Conservation (phyloP, 1,139 yeast species). For the Geotrichum phurueaensis region DNA sequence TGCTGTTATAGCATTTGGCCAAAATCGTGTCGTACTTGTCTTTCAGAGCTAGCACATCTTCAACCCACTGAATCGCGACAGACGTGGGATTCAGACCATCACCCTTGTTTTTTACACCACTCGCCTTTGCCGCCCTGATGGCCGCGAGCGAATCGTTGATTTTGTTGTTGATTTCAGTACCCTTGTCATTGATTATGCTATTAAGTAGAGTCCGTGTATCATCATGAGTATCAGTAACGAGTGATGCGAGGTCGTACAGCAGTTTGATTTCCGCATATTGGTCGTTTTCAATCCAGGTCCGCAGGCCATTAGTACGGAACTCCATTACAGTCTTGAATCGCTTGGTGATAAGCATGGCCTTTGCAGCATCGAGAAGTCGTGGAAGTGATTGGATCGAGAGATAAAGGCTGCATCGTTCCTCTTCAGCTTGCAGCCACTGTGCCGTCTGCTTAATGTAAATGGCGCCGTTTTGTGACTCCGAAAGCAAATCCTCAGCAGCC, state of each 20-base stretch:
- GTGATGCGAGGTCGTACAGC: conserved; percentile 45
- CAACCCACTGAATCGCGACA: conserved; percentile 68
- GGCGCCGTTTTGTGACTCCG: conserved; percentile 43
- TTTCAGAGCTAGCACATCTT: conserved; percentile 50
- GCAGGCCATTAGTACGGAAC: conserved; percentile 50
- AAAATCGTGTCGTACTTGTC: conserved; percentile 47
- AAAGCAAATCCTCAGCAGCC: conserved; percentile 42
- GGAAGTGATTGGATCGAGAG: conserved; percentile 46
- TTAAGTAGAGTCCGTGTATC: conserved; percentile 48
- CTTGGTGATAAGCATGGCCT: conserved; percentile 56
- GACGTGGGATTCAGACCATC: conserved; percentile 40
- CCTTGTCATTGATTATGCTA: conserved; percentile 43
- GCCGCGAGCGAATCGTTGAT: conserved; percentile 20
- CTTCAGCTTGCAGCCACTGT: conserved; percentile 54
- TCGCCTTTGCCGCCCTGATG: conserved; percentile 23
- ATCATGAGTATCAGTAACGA: conserved; percentile 51
- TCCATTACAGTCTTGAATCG: conserved; percentile 50
- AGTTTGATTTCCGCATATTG: conserved; percentile 40
- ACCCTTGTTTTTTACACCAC: conserved; percentile 28
- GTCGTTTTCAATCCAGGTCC: conserved; percentile 46
- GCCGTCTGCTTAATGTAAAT: conserved; percentile 51
- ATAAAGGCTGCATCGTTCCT: conserved; percentile 48
- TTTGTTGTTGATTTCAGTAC: conserved; percentile 35
- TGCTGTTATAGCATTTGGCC: conserved; percentile 44
- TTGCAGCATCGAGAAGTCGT: conserved; percentile 51